A percentile compares a stretch with the other conserved stretches of the same genome.
Conservation (phyloP, 2,329 filamentous ascomycete species). For the Laburnicola sp. region DNA sequence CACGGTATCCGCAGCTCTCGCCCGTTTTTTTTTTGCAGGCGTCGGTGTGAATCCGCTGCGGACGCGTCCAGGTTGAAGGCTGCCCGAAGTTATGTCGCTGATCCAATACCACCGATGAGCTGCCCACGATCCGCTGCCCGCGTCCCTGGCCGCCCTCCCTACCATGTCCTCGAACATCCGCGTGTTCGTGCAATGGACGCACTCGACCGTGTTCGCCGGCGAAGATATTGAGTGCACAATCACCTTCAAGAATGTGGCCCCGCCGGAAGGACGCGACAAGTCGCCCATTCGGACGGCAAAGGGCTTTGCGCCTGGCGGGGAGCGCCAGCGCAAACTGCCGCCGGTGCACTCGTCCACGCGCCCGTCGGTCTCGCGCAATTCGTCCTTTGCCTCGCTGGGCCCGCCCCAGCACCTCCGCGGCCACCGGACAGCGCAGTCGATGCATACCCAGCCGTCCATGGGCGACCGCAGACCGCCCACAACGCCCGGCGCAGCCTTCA, state of each 20-base stretch:
- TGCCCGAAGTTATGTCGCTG: conserved; percentile 34
- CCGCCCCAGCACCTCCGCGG: conserved; percentile 52
- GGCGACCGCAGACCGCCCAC: conserved; percentile 33
- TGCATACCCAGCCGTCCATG: conserved; percentile 50
- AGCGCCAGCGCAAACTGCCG: conserved; percentile 46
- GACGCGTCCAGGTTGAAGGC: conserved; percentile 5
- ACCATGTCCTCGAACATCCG: conserved; percentile 69
- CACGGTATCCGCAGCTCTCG: conserved; percentile 1
- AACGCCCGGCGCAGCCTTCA: conserved; percentile 24
- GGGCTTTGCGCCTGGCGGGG: conserved; percentile 40
- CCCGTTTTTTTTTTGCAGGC: not conserved
- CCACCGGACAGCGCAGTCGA: conserved; percentile 69
- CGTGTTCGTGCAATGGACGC: conserved; percentile 93
- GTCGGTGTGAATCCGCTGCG: not conserved
- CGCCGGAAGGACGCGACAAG: conserved; percentile 47
- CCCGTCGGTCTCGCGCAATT: conserved; percentile 42
- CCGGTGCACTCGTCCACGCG: conserved; percentile 42
- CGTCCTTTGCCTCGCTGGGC: conserved; percentile 37
- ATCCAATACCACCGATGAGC: conserved; percentile 37
- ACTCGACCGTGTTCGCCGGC: conserved; percentile 92
- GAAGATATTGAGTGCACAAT: conserved; percentile 95
- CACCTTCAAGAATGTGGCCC: conserved; percentile 85
- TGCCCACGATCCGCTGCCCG: conserved; percentile 31
- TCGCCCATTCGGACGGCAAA: conserved; percentile 39
- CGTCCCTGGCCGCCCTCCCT: conserved; percentile 27